A percentile compares a stretch with the other conserved stretches of the same genome.
Conservation (phyloP, 495 filamentous ascomycete genomes). For the Rostrohypoxylon terebratum region DNA sequence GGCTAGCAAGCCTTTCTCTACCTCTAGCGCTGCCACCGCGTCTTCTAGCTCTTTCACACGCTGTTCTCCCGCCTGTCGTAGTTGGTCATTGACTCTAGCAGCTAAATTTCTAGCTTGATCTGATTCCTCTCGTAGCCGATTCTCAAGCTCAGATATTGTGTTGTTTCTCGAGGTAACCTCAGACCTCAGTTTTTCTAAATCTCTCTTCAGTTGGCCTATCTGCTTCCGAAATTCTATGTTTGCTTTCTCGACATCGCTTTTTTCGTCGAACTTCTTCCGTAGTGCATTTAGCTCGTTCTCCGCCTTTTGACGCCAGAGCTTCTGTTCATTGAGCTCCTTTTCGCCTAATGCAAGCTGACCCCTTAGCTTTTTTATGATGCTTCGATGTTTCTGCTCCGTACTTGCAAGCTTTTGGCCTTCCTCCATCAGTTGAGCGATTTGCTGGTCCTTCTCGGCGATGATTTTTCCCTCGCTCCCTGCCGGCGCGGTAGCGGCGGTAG, state of each 20-base stretch:
- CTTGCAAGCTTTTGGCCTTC: slow-evolving; percentile 92
- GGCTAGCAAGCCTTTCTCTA: slow-evolving; percentile 79
- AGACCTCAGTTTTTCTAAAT: slow-evolving; percentile 72
- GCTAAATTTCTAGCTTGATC: slow-evolving; percentile 75
- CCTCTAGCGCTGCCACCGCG: slow-evolving; percentile 73
- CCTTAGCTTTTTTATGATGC: slow-evolving; percentile 85
- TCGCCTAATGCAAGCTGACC: slow-evolving; percentile 69
- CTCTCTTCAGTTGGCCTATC: slow-evolving; percentile 75
- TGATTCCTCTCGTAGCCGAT: slow-evolving; percentile 74
- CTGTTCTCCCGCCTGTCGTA: slow-evolving; percentile 74
- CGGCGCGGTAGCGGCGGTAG: slow-evolving; percentile 68
- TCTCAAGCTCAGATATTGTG: slow-evolving; percentile 75
- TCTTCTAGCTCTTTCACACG: slow-evolving; percentile 76
- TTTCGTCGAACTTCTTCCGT: slow-evolving; percentile 70
- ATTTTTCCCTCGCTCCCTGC: slow-evolving; percentile 77
- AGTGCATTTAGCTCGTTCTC: slow-evolving; percentile 70
- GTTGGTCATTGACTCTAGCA: slow-evolving; percentile 72
- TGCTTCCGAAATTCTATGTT: slow-evolving; percentile 72
- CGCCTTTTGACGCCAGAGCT: slow-evolving; percentile 73
- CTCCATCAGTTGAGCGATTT: slow-evolving; percentile 87
- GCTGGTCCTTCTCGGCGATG: slow-evolving; percentile 87
- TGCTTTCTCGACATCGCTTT: slow-evolving; percentile 74
- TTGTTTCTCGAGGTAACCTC: slow-evolving; percentile 75
- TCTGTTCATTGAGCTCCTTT: slow-evolving; percentile 71
- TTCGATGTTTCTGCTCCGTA: slow-evolving; percentile 84